Conservation (phyloP, 2,329 filamentous ascomycete genomes). For the Pseudocercospora cruenta region DNA sequence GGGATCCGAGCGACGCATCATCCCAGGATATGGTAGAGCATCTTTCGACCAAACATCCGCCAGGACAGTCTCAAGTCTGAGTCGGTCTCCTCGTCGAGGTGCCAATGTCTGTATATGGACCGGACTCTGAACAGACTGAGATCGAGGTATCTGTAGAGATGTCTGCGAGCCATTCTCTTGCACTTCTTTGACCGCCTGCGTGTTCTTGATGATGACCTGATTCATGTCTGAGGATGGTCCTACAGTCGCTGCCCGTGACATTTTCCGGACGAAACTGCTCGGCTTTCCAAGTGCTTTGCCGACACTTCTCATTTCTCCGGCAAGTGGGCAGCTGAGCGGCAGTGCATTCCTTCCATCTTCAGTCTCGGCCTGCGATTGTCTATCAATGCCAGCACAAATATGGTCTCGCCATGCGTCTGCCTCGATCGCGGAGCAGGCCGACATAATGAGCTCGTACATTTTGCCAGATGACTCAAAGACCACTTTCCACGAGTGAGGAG, state of each 20-base stretch:
- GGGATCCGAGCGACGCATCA: slow-evolving; percentile 69
- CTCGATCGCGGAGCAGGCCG: slow-evolving; percentile 79
- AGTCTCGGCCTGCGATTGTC: slow-evolving; percentile 55
- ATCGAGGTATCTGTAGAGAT: slow-evolving; percentile 69
- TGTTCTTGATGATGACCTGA: slow-evolving; percentile 87
- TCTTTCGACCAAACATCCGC: slow-evolving; percentile 84
- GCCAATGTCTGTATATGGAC: slow-evolving; percentile 71
- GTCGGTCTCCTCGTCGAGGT: slow-evolving; percentile 74
- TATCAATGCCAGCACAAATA: slow-evolving; percentile 58
- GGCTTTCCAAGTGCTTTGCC: slow-evolving; percentile 75
- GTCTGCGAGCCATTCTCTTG: slow-evolving; percentile 47
- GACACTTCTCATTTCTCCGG: slow-evolving; percentile 71
- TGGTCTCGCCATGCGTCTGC: slow-evolving; percentile 77
- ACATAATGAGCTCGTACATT: slow-evolving; percentile 83
- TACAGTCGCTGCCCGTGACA: slow-evolving; percentile 76
- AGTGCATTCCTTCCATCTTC: slow-evolving; percentile 52
- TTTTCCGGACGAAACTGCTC: slow-evolving; percentile 64
- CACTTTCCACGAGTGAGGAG: slow-evolving; percentile 88
- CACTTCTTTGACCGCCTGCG: slow-evolving; percentile 66
- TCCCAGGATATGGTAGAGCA: slow-evolving; percentile 78
- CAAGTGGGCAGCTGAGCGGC: slow-evolving; percentile 65
- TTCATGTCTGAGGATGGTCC: slow-evolving; percentile 68
- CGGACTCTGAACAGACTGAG: slow-evolving; percentile 76
- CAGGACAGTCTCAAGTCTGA: slow-evolving; percentile 73
- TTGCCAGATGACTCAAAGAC: slow-evolving; percentile 77